Percentiles rank a stretch among this genome's conserved stretches.
These are phyloP conservation scores for Lachnellula subtilissima DNA, from an alignment of 2,329 filamentous ascomycete species.

Conservation along the genomic window DNA sequence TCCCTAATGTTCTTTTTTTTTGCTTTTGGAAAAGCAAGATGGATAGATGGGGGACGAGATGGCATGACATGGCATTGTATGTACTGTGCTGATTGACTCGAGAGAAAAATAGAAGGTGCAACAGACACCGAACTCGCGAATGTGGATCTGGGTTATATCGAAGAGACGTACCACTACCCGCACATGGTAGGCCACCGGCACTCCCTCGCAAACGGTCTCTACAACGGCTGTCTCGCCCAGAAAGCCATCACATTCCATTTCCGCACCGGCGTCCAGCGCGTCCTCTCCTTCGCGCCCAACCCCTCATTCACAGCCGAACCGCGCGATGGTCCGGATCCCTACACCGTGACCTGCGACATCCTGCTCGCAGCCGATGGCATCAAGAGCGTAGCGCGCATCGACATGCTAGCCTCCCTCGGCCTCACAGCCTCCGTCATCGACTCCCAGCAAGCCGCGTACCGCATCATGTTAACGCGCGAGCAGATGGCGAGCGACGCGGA, in stretches of 20 bases:
- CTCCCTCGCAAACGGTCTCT: slow-evolving; percentile 64
- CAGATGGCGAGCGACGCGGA: slow-evolving; percentile 65
- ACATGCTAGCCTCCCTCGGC: slow-evolving; percentile 49
- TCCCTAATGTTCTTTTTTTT: too few relatives aligned
- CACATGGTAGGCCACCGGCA: slow-evolving; percentile 78
- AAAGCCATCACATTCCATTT: slow-evolving; percentile 65
- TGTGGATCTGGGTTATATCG: slow-evolving; percentile 64
- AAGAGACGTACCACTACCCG: slow-evolving; percentile 64
- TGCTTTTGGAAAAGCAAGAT: not conserved
- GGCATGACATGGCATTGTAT: too few relatives aligned
- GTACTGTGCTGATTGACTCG: not conserved
- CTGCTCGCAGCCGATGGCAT: slow-evolving; percentile 52
- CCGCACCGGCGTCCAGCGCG: slow-evolving; percentile 47
- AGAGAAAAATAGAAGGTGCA: slow-evolving; percentile 50
- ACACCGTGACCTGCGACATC: slow-evolving; percentile 34
- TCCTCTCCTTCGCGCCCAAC: slow-evolving; percentile 55
- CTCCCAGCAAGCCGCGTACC: slow-evolving; percentile 72
- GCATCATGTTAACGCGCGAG: slow-evolving; percentile 68
- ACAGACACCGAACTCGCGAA: slow-evolving; percentile 65
- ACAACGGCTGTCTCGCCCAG: slow-evolving; percentile 63
- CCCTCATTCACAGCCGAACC: slow-evolving; percentile 57
- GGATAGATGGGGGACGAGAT: too few relatives aligned
- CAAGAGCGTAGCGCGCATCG: slow-evolving; percentile 46
- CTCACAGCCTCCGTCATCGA: slow-evolving; percentile 50
- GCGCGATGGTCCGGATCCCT: slow-evolving; percentile 28